Conservation (phyloP, 1,284 basidiomycete genomes). For the Sanguinoderma infundibulare region DNA sequence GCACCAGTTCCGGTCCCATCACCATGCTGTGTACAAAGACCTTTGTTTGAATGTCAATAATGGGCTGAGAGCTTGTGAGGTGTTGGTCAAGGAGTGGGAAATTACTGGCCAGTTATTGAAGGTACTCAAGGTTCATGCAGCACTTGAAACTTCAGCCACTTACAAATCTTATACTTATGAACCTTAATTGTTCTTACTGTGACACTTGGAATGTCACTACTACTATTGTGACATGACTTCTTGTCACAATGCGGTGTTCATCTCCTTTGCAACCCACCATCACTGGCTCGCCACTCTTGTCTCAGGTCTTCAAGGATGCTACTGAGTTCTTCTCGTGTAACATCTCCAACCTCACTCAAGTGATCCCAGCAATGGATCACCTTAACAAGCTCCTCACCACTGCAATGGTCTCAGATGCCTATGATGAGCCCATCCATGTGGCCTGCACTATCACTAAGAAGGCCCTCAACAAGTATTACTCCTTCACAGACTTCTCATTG, state of each 20-base stretch:
- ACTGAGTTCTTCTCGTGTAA: background rate
- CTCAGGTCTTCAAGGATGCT: background rate
- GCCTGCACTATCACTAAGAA: slow-evolving; percentile 28
- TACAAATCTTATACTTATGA: background rate
- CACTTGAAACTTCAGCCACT: too few species aligned
- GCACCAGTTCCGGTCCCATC: too few species aligned
- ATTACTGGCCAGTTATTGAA: slow-evolving; percentile 31
- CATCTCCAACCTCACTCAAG: background rate
- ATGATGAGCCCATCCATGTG: slow-evolving; percentile 15
- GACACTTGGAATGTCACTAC: too few species aligned
- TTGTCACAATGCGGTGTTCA: too few species aligned
- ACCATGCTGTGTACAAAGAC: too few species aligned
- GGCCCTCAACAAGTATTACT: slow-evolving; percentile 35
- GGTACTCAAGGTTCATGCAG: slow-evolving; percentile 29
- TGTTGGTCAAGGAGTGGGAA: slow-evolving; percentile 25
- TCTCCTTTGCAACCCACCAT: too few species aligned
- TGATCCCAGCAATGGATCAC: slow-evolving; percentile 19
- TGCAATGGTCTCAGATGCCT: background rate
- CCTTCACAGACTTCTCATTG: slow-evolving; percentile 24
- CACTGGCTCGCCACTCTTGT: too few species aligned
- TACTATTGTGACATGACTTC: too few species aligned
- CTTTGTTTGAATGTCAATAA: slow-evolving; percentile 17
- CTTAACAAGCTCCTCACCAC: slow-evolving; percentile 22
- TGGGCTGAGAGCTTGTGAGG: slow-evolving; percentile 15
- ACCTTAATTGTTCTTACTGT: too few species aligned